These are phyloP conservation scores for Paecilomyces niveus DNA, from an alignment of 2,329 filamentous ascomycete genomes.

Conservation along the genomic window DNA sequence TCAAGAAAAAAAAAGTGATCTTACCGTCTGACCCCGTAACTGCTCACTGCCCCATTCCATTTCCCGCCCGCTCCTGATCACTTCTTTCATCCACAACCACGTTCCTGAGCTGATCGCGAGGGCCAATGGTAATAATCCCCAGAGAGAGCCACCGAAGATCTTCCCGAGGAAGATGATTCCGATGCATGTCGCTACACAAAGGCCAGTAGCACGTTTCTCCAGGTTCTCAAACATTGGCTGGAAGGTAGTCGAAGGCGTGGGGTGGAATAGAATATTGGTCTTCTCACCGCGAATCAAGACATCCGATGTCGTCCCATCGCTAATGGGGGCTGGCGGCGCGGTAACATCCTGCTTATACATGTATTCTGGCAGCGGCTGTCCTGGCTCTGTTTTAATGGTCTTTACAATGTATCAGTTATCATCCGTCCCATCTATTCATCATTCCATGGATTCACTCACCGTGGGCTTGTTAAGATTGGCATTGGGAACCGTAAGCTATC, in stretches of 20 bases:
- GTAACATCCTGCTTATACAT: constrained; percentile 80
- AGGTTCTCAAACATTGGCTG: constrained; percentile 77
- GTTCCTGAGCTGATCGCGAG: constrained; percentile 68
- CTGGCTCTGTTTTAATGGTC: constrained; percentile 62
- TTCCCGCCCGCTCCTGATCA: constrained; percentile 73
- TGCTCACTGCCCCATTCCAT: constrained; percentile 86
- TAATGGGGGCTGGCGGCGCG: constrained; percentile 80
- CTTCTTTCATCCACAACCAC: constrained; percentile 83
- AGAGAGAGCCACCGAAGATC: constrained; percentile 68
- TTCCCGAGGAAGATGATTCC: constrained; percentile 71
- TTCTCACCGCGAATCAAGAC: constrained; percentile 95
- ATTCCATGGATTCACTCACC: constrained; percentile 28
- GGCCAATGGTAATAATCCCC: constrained; percentile 68
- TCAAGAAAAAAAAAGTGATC: constrained; percentile 9
- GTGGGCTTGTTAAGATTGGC: constrained; percentile 74
- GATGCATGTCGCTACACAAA: constrained; percentile 65
- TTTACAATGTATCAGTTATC: constrained; percentile 16
- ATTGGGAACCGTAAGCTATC: constrained; percentile 74
- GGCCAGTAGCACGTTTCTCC: constrained; percentile 64
- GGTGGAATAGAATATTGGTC: constrained; percentile 93
- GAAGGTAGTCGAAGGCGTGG: constrained; percentile 81
- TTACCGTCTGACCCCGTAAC: constrained; percentile 68
- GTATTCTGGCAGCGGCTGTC: constrained; percentile 72
- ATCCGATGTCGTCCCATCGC: constrained; percentile 76
- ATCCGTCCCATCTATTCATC: neutral